These are phyloP conservation scores for Polyporus tsugae DNA, from an alignment of 1,284 basidiomycete species.

Conservation along the genomic window DNA sequence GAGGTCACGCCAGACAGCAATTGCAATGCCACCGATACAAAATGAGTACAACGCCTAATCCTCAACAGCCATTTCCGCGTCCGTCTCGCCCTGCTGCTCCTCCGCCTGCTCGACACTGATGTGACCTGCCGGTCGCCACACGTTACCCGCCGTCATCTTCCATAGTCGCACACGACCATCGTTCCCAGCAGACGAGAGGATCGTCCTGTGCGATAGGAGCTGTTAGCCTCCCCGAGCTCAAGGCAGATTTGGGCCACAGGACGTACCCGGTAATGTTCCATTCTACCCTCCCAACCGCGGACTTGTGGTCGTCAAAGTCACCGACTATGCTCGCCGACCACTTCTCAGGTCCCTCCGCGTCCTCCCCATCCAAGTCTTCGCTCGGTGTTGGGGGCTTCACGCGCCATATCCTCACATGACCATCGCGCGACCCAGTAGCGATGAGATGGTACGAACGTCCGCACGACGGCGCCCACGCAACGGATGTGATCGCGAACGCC, in stretches of 20 bases:
- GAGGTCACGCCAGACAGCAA: not conserved
- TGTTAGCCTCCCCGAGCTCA: slow-evolving; percentile 8
- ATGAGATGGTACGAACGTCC: slow-evolving; percentile 92
- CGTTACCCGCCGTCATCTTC: slow-evolving; percentile 81
- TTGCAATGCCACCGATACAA: not conserved
- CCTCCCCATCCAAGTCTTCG: slow-evolving; percentile 43
- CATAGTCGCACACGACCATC: slow-evolving; percentile 90
- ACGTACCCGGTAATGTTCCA: slow-evolving; percentile 90
- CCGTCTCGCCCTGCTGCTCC: slow-evolving; percentile 55
- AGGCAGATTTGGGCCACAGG: slow-evolving; percentile 15
- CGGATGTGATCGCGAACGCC: slow-evolving; percentile 73
- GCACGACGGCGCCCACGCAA: slow-evolving; percentile 92
- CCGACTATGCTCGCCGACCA: slow-evolving; percentile 83
- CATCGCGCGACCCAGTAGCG: slow-evolving; percentile 88
- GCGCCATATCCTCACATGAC: slow-evolving; percentile 89
- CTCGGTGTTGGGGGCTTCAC: slow-evolving; percentile 59
- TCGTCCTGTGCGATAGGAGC: slow-evolving; percentile 61
- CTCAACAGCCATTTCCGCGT: slow-evolving; percentile 44
- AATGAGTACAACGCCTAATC: slow-evolving; percentile 23
- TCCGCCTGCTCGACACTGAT: slow-evolving; percentile 80
- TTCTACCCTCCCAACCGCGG: slow-evolving; percentile 73
- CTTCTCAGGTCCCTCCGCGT: slow-evolving; percentile 47
- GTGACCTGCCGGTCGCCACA: slow-evolving; percentile 81
- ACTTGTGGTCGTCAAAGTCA: slow-evolving; percentile 89
- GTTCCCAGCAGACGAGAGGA: slow-evolving; percentile 88